These are phyloP conservation scores for Aspergillus asperescens DNA, from an alignment of 495 filamentous ascomycete genomes.

Conservation along the genomic window DNA sequence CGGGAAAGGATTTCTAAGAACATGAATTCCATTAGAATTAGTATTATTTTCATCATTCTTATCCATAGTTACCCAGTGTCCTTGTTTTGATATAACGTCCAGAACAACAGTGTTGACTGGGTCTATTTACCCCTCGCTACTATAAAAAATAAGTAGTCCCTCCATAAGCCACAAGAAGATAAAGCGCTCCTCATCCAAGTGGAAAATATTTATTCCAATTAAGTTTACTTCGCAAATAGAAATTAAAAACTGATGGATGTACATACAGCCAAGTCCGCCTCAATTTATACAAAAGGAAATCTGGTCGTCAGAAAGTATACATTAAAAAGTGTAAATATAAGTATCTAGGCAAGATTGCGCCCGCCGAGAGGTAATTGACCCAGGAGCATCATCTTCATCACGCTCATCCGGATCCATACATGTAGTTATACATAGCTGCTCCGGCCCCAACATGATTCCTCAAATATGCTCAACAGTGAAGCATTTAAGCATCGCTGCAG, in stretches of 20 bases:
- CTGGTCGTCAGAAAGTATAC: not conserved
- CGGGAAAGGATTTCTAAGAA: no score
- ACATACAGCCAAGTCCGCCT: not conserved
- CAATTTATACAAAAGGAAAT: not conserved
- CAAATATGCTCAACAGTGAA: not conserved
- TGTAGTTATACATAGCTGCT: not conserved
- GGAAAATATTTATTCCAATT: no score
- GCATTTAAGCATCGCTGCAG: constrained; percentile 15
- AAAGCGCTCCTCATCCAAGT: no score
- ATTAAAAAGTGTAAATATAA: constrained; percentile 5
- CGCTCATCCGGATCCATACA: not conserved
- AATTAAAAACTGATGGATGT: not conserved
- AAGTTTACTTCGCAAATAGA: not conserved
- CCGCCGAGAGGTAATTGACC: not conserved
- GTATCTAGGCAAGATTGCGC: not conserved
- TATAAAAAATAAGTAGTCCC: no score
- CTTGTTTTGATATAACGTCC: no score
- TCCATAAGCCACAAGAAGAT: no score
- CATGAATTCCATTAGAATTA: no score
- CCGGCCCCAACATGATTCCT: not conserved
- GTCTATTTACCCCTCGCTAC: no score
- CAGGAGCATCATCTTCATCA: not conserved
- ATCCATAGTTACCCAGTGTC: no score
- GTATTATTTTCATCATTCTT: no score
- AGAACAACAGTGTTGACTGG: no score